A percentile compares a stretch with the other conserved stretches of the same genome.
phyloP scores from a whole-genome alignment of 345 rosid species.

The Lagerstroemia speciosa region DNA sequence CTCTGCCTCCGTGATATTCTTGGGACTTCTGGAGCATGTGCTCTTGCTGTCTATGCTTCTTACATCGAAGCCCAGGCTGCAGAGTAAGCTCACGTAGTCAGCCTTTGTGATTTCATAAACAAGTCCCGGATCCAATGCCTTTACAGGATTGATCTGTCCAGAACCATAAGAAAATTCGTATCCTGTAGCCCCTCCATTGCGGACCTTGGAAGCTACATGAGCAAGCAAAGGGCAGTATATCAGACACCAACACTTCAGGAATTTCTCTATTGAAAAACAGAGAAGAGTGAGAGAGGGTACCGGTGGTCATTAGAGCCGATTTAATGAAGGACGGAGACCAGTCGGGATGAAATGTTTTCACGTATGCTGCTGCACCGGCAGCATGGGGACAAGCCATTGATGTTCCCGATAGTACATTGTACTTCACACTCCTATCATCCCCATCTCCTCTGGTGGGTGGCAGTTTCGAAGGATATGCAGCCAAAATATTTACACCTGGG shows the following conservation, averaged over 20 bases:
- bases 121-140: conserved; percentile 3
- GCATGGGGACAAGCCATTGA: conserved; percentile 12
- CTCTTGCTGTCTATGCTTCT: background rate
- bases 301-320: conserved; percentile 35
- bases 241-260: background rate
- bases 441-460: background rate
- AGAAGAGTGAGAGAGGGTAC: conserved; percentile 4
- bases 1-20: background rate
- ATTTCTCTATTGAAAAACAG: too few species aligned
- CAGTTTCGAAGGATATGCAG: background rate
- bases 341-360: conserved; percentile 15
- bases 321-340: conserved; percentile 24
- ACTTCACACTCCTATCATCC: background rate
- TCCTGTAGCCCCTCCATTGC: conserved; percentile 14
- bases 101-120: conserved; percentile 1
- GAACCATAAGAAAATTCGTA: conserved; percentile 12
- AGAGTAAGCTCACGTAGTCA: background rate
- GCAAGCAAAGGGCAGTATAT: background rate
- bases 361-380: conserved; percentile 29
- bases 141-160: background rate
- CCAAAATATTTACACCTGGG: background rate
- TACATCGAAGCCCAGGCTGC: background rate
- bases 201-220: background rate
- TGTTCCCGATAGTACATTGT: conserved; percentile 3
- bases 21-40: background rate